Conservation (phyloP, 768 basidiomycete genomes). For the Baorangia bicolor region DNA sequence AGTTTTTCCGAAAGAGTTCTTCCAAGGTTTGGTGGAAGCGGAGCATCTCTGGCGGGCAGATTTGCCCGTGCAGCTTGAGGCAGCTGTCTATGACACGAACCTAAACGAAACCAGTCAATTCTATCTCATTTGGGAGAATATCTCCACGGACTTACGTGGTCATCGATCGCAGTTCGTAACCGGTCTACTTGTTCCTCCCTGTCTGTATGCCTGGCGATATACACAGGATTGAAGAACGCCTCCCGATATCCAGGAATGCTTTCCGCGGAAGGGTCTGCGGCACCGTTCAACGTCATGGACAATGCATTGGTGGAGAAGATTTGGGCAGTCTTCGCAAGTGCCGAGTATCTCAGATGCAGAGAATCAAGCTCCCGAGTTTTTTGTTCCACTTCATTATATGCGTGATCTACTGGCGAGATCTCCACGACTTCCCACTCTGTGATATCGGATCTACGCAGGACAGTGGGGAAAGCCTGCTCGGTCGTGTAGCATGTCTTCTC, state of each 20-base stretch:
- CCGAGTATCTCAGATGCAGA: slow-evolving; percentile 68
- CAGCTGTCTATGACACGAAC: slow-evolving; percentile 81
- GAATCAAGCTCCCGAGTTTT: slow-evolving; percentile 76
- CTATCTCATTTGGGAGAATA: neutral
- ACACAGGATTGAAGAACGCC: slow-evolving; percentile 71
- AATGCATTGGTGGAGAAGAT: slow-evolving; percentile 74
- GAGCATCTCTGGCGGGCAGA: slow-evolving; percentile 87
- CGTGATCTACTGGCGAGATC: slow-evolving; percentile 83
- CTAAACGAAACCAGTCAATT: slow-evolving; percentile 35
- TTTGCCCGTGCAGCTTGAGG: slow-evolving; percentile 74
- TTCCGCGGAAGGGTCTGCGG: slow-evolving; percentile 78
- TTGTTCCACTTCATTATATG: slow-evolving; percentile 75
- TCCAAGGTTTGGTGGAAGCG: slow-evolving; percentile 90
- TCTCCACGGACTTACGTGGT: slow-evolving; percentile 54
- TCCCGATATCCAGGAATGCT: slow-evolving; percentile 76
- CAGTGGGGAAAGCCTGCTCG: slow-evolving; percentile 88
- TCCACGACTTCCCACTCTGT: slow-evolving; percentile 67
- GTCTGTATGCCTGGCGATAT: slow-evolving; percentile 65
- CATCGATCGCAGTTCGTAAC: slow-evolving; percentile 72
- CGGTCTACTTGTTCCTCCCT: slow-evolving; percentile 69
- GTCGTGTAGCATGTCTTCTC: slow-evolving; percentile 89
- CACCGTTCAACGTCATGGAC: slow-evolving; percentile 83
- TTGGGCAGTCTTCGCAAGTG: slow-evolving; percentile 75
- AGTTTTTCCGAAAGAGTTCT: slow-evolving; percentile 82
- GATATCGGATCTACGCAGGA: slow-evolving; percentile 87